Percentiles rank a stretch among this genome's conserved stretches.
Conservation (phyloP, 768 basidiomycete genomes). For the Peribolospora baueri region DNA sequence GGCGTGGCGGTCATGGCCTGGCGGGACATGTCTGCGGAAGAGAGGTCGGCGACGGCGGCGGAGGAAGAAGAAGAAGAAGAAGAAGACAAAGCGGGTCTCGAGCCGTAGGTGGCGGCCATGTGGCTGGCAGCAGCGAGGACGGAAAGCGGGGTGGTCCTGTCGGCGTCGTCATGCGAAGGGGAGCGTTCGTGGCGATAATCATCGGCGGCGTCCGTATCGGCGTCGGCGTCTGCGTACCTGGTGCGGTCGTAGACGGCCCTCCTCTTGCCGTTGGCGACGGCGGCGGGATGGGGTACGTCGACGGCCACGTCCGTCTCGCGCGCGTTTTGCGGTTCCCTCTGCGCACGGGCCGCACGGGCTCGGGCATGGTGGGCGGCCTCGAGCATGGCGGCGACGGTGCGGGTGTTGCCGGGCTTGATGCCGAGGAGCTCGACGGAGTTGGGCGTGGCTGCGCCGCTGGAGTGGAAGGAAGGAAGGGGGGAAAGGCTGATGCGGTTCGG, state of each 20-base stretch:
- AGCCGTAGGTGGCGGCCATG: too few relatives aligned
- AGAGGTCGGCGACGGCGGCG: too few relatives aligned
- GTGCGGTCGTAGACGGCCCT: neutral
- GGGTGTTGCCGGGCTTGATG: neutral
- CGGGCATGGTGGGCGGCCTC: neutral
- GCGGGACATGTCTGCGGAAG: too few relatives aligned
- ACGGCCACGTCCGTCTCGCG: neutral
- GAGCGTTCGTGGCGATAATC: neutral
- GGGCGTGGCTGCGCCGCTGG: neutral
- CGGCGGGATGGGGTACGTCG: neutral
- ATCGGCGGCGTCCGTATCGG: neutral
- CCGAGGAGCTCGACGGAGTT: neutral
- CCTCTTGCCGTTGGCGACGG: neutral
- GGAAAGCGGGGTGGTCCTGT: neutral
- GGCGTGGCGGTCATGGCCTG: too few relatives aligned
- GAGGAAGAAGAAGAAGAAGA: too few relatives aligned
- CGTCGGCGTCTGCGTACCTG: neutral
- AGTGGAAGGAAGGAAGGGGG: neutral
- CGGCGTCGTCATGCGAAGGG: neutral
- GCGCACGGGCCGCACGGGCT: neutral
- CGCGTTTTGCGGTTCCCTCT: neutral
- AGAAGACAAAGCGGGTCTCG: too few relatives aligned
- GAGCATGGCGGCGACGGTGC: neutral
- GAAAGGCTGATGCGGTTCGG: neutral
- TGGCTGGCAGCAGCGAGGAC: too few relatives aligned